Evolutionary conservation across 495 filamentous ascomycete genomes (phyloP), one percentile per base, ranked within the genome.

Genomic region (Penicillium pulvis): DNA sequence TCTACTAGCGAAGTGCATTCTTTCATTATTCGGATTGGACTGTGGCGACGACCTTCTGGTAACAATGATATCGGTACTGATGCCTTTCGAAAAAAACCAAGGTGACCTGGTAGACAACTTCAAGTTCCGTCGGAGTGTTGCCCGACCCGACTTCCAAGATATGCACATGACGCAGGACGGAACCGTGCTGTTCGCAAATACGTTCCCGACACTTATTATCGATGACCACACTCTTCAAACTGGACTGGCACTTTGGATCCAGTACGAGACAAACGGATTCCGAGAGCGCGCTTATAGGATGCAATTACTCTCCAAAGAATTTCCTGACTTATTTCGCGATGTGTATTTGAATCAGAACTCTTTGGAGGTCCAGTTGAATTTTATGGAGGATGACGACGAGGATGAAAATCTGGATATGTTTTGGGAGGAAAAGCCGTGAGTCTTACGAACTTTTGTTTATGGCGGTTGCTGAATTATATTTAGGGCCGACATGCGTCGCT

Each of bases 171-270:
- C 43, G 49, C 30, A 53, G 2, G 50, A 59, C 47, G 56, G 56
- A 59, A 59, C 56, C 3, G 43, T 59, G 16, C 30, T 59, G 11
- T 59, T 59, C 50, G 26, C 17, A 23, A 31, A 59, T n/a, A 48
- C 31, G 19, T 16, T 19, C 10, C 28, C 56, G 20, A 59, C 53
- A 24, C 49, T 59, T 4, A 59, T 59, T 48, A 59, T 59, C 39
- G 56, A 59, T 30, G 56, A 59, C 56, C 50, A 42, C 5, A 59
- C 56, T 33, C 56, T 59, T 41, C 42, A 59, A 50, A 59, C 50
- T 6, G 56, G 56, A 53, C 44, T 59, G 1, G 28, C 50, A 2
- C 51, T 59, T 43, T 59, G 57, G 57, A 50, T 59, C 52, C 26
- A 59, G 16, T 59, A 53, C 33, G 20, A 46, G 10, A 59, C 14